Evolutionary conservation across 768 basidiomycete genomes (phyloP).

Genomic region (Punctularia strigosozonata): DNA sequence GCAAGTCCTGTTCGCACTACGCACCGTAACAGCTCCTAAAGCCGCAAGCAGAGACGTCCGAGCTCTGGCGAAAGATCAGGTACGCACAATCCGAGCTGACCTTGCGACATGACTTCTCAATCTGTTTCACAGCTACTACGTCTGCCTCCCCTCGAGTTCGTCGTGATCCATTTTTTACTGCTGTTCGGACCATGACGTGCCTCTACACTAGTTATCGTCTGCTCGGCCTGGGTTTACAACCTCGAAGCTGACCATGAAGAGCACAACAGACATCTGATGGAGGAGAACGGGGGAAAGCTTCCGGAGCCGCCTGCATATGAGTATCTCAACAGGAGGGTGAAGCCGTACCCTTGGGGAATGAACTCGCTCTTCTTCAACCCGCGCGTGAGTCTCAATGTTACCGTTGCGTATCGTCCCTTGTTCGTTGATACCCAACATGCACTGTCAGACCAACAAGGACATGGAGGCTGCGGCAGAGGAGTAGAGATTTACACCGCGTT

Average conservation of each 20-base stretch:
- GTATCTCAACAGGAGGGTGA: constrained; percentile 63
- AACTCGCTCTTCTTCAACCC: constrained; percentile 80
- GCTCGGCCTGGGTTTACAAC: constrained; percentile 34
- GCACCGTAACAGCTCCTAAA: constrained; percentile 7
- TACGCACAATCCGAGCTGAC: constrained; percentile 18
- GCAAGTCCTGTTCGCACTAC: constrained; percentile 24
- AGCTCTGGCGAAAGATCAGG: constrained; percentile 86
- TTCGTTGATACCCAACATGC: constrained; percentile 1
- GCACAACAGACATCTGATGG: constrained; percentile 58
- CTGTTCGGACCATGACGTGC: not conserved
- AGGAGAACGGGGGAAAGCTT: constrained; percentile 61
- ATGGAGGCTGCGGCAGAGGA: constrained; percentile 26
- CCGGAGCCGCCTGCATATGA: constrained; percentile 64
- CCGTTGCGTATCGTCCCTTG: not conserved
- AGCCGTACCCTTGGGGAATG: constrained; percentile 79
- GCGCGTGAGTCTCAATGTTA: constrained; percentile 32
- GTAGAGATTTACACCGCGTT: constrained; percentile 6
- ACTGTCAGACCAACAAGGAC: constrained; percentile 51
- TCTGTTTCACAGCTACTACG: constrained; percentile 43
- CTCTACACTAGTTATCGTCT: constrained; percentile 11
- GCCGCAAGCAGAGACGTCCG: constrained; percentile 44
- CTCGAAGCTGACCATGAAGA: constrained; percentile 54
- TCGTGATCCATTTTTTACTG: constrained; percentile 7
- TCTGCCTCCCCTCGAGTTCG: constrained; percentile 67
- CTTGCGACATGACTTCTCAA: constrained; percentile 5